Evolutionary conservation across 78 protist genomes (phyloP).

Genomic region (Dictyostelium intermedium): DNA sequence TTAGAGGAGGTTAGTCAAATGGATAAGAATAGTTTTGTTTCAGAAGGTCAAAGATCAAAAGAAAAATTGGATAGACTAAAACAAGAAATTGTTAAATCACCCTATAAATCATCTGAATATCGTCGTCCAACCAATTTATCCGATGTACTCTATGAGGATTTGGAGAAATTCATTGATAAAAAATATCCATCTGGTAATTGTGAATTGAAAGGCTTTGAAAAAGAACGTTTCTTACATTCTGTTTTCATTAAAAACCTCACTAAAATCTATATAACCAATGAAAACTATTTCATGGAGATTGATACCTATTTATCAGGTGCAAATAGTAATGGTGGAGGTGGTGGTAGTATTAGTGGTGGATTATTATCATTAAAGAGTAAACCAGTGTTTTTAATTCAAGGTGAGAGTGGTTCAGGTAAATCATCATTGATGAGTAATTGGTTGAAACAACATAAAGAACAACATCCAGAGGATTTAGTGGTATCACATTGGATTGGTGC

Average conservation of each 20-base stretch:
- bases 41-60: conserved; percentile 51
- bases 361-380: background rate
- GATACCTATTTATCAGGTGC: conserved; percentile 38
- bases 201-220: background rate
- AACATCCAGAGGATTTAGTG: conserved; percentile 77
- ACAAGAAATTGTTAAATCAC: conserved; percentile 15
- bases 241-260: conserved; percentile 21
- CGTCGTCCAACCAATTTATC: conserved; percentile 68
- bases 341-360: background rate
- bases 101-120: conserved; percentile 36
- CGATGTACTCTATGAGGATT: conserved; percentile 70
- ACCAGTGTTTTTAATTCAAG: conserved; percentile 41
- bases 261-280: conserved; percentile 46
- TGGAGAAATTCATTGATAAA: conserved; percentile 59
- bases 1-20: conserved; percentile 41
- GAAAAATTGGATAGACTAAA: conserved; percentile 62
- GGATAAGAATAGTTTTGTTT: conserved; percentile 62
- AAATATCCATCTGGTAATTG: conserved; percentile 62
- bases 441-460: conserved; percentile 74
- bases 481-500: conserved; percentile 76
- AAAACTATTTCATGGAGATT: conserved; percentile 29
- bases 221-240: conserved; percentile 76
- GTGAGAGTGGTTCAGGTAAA: conserved; percentile 67
- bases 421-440: conserved; percentile 60
- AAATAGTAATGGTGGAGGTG: background rate